Evolutionary conservation across 2,329 filamentous ascomycete species (phyloP), one percentile per base, ranked within the genome.

Genomic region (Lojkania enalia): DNA sequence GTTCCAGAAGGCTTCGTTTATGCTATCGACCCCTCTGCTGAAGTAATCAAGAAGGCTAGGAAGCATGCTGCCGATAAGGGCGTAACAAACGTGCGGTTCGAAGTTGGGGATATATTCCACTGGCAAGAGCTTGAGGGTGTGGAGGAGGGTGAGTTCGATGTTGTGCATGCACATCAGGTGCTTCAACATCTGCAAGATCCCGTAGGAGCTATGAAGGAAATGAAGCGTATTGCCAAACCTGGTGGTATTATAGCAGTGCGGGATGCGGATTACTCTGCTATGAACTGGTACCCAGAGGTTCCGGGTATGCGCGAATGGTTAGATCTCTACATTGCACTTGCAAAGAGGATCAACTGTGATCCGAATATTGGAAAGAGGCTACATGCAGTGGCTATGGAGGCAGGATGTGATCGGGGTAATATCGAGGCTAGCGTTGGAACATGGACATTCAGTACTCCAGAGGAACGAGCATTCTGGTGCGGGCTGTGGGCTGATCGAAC

Each of bases 161-260:
- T 85, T n/a, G 80, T 84, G 5, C 77, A 79, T 54, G 76, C 74
- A 18, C 78, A 82, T 54, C 80, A 84, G 57, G 75, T 84, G 3
- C 68, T 85, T 7, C 74, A 77, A 51, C 82, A 85, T 61, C 65
- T 84, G 3, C 62, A 67, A 16, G 71, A 79, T 47, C 80, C 80
- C 0, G 63, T 79, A 0, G 57, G 63, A 2, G 75, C 77, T 2
- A 60, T 84, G 46, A 63, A 66, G 16, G 78, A 81, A 55, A 80
- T 84, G 77, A 70, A 74, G 11, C 72, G 77, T 0, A 77, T 84
- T 1, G 65, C 71, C 16, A 81, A 78, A 54, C 62, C 66, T 4
- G 77, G 77, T 3, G 81, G 81, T 2, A 67, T 83, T 3, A 63
- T 85, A 15, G 80, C 78, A 0, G 52, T 67, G 5, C 57, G 69